Conservation (phyloP, 2,329 filamentous ascomycete genomes). For the Microsporum canis region DNA sequence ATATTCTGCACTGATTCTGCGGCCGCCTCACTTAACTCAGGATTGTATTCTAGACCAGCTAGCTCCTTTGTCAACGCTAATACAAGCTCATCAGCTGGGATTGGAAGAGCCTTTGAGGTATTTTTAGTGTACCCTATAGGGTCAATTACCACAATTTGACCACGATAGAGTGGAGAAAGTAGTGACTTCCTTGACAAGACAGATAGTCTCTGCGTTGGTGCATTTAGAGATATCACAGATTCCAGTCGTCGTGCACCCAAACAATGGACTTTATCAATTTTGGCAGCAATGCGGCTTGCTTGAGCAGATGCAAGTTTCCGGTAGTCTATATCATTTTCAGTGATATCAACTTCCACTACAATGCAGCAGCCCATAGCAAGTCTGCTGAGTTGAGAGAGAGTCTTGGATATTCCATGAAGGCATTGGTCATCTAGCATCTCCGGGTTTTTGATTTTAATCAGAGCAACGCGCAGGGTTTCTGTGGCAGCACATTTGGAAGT, state of each 20-base stretch:
- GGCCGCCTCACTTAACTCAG: slow-evolving; percentile 35
- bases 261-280: slow-evolving; percentile 58
- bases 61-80: slow-evolving; percentile 68
- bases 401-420: slow-evolving; percentile 66
- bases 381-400: slow-evolving; percentile 68
- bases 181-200: slow-evolving; percentile 43
- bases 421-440: slow-evolving; percentile 58
- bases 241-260: slow-evolving; percentile 60
- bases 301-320: slow-evolving; percentile 48
- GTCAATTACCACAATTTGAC: slow-evolving; percentile 60
- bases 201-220: slow-evolving; percentile 26
- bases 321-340: slow-evolving; percentile 22
- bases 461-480: slow-evolving; percentile 59
- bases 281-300: slow-evolving; percentile 60
- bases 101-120: slow-evolving; percentile 37
- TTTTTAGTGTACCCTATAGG: slow-evolving; percentile 49
- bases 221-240: slow-evolving; percentile 37
- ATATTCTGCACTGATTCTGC: slow-evolving; percentile 30
- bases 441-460: slow-evolving; percentile 71
- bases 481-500: slow-evolving; percentile 26
- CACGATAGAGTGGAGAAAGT: slow-evolving; percentile 53
- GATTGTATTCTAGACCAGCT: slow-evolving; percentile 49
- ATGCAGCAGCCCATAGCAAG: slow-evolving; percentile 74
- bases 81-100: slow-evolving; percentile 54
- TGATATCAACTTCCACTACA: slow-evolving; percentile 53